Conservation (phyloP, 2,329 filamentous ascomycete genomes). For the Cladobotryum protrusum region DNA sequence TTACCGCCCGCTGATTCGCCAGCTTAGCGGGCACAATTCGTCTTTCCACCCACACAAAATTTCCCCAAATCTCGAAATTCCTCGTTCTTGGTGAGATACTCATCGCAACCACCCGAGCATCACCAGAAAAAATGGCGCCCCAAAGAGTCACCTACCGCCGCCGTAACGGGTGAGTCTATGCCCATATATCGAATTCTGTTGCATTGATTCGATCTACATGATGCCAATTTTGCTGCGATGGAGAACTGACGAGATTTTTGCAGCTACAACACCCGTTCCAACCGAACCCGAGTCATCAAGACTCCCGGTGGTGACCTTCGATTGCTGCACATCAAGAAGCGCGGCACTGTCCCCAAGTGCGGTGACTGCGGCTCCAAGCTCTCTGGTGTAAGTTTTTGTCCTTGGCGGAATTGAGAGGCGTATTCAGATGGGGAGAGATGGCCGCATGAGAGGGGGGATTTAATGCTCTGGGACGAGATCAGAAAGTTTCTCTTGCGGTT, state of each 20-base stretch:
- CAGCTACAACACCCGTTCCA: slow-evolving; percentile 97
- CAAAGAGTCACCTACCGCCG: slow-evolving; percentile 64
- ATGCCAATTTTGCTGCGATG: slow-evolving; percentile 7
- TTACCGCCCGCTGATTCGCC: slow-evolving; percentile 28
- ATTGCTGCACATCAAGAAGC: slow-evolving; percentile 99
- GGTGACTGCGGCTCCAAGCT: slow-evolving; percentile 98
- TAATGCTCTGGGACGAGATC: neutral
- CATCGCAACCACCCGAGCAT: slow-evolving; percentile 31
- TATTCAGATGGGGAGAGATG: neutral
- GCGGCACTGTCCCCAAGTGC: slow-evolving; percentile 95
- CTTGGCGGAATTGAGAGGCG: slow-evolving; percentile 9
- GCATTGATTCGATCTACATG: slow-evolving; percentile 3
- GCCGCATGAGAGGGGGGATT: neutral
- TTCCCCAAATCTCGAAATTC: slow-evolving; percentile 38
- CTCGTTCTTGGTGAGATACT: slow-evolving; percentile 30
- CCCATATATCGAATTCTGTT: slow-evolving; percentile 10
- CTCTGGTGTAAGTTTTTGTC: slow-evolving; percentile 76
- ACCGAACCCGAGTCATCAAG: slow-evolving; percentile 93
- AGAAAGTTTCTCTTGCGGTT: neutral
- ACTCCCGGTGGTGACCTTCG: slow-evolving; percentile 94
- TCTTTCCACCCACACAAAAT: slow-evolving; percentile 37
- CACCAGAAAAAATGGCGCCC: slow-evolving; percentile 51
- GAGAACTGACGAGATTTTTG: slow-evolving; percentile 19
- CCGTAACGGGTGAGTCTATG: slow-evolving; percentile 66
- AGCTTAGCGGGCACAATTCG: slow-evolving; percentile 32